Evolutionary conservation across 2,329 filamentous ascomycete genomes (phyloP).

Genomic region (Xylaria sp.): DNA sequence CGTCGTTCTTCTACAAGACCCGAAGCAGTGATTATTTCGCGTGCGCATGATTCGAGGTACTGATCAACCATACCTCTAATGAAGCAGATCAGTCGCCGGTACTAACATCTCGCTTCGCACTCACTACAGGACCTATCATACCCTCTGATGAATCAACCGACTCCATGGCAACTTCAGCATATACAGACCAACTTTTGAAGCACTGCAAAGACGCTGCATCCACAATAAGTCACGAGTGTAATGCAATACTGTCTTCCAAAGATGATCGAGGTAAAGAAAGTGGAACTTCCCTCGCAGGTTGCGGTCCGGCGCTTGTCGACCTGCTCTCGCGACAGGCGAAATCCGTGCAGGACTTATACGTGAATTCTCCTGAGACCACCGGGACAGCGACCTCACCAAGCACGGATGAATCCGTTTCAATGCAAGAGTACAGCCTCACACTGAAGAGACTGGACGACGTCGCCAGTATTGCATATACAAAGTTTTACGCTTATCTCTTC

Average conservation of each 20-base stretch:
- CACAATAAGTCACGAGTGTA: conserved; percentile 25
- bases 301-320: conserved; percentile 25
- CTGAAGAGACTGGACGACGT: conserved; percentile 49
- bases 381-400: too few relatives aligned
- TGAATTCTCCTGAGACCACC: background rate
- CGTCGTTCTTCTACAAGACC: too few relatives aligned
- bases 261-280: background rate
- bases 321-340: conserved; percentile 27
- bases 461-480: conserved; percentile 54
- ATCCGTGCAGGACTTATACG: conserved; percentile 8
- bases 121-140: background rate
- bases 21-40: too few relatives aligned
- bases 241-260: conserved; percentile 14
- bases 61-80: background rate
- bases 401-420: background rate
- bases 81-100: background rate
- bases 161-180: background rate
- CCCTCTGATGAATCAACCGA: too few relatives aligned
- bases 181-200: conserved; percentile 17
- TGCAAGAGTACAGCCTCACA: conserved; percentile 27
- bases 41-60: too few relatives aligned
- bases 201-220: conserved; percentile 23
- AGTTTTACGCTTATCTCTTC: conserved; percentile 66
- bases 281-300: conserved; percentile 20
- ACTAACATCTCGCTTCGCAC: background rate